phyloP scores from a whole-genome alignment of 2,329 filamentous ascomycete species.

The Pseudopithomyces maydicus region DNA sequence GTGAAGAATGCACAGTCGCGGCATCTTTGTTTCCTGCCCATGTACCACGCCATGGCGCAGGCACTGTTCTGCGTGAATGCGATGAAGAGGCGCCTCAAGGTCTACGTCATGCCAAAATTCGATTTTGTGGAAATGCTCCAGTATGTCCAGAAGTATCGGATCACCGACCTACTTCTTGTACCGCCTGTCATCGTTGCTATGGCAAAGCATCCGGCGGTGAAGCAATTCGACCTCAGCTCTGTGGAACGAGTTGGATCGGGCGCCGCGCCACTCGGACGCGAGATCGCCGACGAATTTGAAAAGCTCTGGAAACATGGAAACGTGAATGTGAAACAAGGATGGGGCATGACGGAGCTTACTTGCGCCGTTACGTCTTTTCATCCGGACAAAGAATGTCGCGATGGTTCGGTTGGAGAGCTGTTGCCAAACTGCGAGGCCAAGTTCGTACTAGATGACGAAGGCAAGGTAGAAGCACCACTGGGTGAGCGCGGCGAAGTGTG shows the following conservation, averaged over 20 bases:
- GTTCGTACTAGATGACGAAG: conserved; percentile 65
- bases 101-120: conserved; percentile 81
- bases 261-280: conserved; percentile 66
- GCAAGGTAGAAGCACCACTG: conserved; percentile 52
- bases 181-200: conserved; percentile 77
- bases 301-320: conserved; percentile 57
- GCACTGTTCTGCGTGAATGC: conserved; percentile 69
- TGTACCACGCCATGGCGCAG: conserved; percentile 61
- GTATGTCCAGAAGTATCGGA: conserved; percentile 68
- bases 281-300: conserved; percentile 58
- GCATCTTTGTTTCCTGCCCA: conserved; percentile 72
- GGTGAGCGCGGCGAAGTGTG: conserved; percentile 72
- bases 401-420: conserved; percentile 67
- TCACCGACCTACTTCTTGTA: conserved; percentile 70
- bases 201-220: conserved; percentile 70
- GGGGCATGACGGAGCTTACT: conserved; percentile 86
- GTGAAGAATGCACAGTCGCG: conserved; percentile 49
- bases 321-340: conserved; percentile 70
- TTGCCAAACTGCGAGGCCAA: conserved; percentile 71
- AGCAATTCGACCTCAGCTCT: conserved; percentile 70
- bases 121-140: conserved; percentile 75
- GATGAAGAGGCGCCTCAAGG: conserved; percentile 62
- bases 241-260: conserved; percentile 66
- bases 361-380: conserved; percentile 72
- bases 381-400: conserved; percentile 52